Evolutionary conservation across 805 yeast genomes (phyloP), one percentile per base, ranked within the genome.

Genomic region (Middelhovenomyces tepae): DNA sequence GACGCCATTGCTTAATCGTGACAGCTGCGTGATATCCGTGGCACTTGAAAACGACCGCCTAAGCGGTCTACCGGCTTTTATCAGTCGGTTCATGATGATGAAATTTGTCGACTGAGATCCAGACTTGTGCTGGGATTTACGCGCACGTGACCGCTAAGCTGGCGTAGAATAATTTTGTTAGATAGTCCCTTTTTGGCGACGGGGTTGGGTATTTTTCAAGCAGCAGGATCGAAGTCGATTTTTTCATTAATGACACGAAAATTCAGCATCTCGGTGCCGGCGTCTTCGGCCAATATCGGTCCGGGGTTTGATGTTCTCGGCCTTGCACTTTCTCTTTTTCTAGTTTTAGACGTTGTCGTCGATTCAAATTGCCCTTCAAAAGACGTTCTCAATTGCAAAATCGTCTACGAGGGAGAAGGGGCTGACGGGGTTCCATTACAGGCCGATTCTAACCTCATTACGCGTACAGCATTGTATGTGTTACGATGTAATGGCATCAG

Each of bases 241-340:
- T n/a, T n/a, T n/a, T n/a, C n/a, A n/a, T n/a, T n/a, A n/a, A 69
- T 63, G 74, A 44, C 57, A 36, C 66, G 73, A 39, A 62, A 67
- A 35, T 79, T 79, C 57, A 57, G 54, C 27, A 71, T 84, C 46
- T 74, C 72, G 35, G 91, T 89, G 11, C 98, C 98, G 3, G 95
- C 97, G 5, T 87, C 97, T 4, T 82, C 94, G 31, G 98, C 98
- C 50, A 91, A 91, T 51, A 89, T 91, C 33, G 98, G 98, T 6
- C 98, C 98, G 7, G 98, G 98, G 1, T 91, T 89, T 53, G 98
- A 91, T 58, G 98, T 91, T 5, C 63, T 91, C 32, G 98, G 98
- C 16, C 78, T 91, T 25, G 95, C 95, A 28, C 67, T 91, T 44
- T 70, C 80, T 41, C 62, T 86, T 31, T 85, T 63, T 51, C 64